Base-by-base conservation (phyloP, 306 rosid genomes). In the Glycine tomentella region DNA sequence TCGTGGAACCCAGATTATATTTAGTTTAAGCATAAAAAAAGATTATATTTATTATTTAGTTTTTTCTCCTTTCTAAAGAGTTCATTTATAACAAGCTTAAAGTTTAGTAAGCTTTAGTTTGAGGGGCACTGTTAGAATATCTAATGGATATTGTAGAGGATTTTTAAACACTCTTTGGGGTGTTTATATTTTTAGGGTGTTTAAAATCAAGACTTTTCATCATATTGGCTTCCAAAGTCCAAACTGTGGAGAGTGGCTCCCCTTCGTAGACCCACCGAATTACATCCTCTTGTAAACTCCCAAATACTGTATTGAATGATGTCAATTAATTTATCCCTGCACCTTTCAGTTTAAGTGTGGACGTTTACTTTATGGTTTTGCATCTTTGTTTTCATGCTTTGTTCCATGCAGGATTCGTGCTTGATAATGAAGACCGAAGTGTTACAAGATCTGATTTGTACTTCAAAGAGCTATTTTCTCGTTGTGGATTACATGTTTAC, bases 401-500 rank as follows among this genome's bases (percentile, higher is more conserved):
- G 62, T 56, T 51, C 83, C 20, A 36, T 73, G 64, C 80, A 95
- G 99, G 99, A 61, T 95, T 95, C 55, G 87, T 95, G 84, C 85
- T 95, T 52, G 99, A 93, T 79, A 95, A 91, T 44, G 93, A 85
- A 80, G 99, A 95, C 74, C 87, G 93, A 62, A 95, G 99, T 63
- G 45, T 95, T 65, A 93, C 99, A 14, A 91, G 98, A 83, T 95
- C 97, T 40, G 98, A 95, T 82, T 51, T 38, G 55, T 93, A 91
- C 91, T 95, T 89, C 79, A 93, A 86, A 89, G 88, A 89, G 82
- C 93, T 93, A 76, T 91, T 93, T 81, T 82, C 85, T 79, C 87
- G 78, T n/a, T 95, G 97, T 63, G 95, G 96, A 51, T 90, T 95
- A 81, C 91, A 91, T 87, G 49, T 89, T 49, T 90, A 84, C 89